Conservation (phyloP, 768 basidiomycete species). For the Cystobasidiopsis lactophilus region DNA sequence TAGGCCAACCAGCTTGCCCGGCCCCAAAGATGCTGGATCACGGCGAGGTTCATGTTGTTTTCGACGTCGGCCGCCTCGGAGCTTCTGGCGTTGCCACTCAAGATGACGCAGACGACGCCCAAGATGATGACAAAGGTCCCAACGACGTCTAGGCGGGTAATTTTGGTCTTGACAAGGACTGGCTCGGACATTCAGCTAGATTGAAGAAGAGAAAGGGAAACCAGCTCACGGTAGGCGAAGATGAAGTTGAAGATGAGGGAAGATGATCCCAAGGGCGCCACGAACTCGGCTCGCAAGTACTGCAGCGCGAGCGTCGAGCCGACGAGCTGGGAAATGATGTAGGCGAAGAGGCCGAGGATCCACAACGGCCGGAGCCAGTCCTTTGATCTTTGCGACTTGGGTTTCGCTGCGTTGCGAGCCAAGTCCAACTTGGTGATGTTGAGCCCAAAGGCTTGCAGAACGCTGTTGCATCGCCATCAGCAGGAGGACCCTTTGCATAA, state of each 20-base stretch:
- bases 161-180: slow-evolving; percentile 18
- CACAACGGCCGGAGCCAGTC: slow-evolving; percentile 72
- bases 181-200: too few species aligned
- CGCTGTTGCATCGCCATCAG: too few species aligned
- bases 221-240: slow-evolving; percentile 60
- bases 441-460: slow-evolving; percentile 36
- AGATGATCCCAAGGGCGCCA: slow-evolving; percentile 81
- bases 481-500: too few species aligned
- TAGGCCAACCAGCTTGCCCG: slow-evolving; percentile 74
- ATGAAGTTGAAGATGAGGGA: slow-evolving; percentile 91
- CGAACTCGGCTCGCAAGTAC: slow-evolving; percentile 57
- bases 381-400: slow-evolving; percentile 45
- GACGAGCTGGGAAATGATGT: slow-evolving; percentile 71
- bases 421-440: slow-evolving; percentile 89
- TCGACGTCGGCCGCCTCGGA: slow-evolving; percentile 53
- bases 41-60: slow-evolving; percentile 41
- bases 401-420: slow-evolving; percentile 51
- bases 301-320: slow-evolving; percentile 68
- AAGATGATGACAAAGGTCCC: slow-evolving; percentile 62
- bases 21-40: slow-evolving; percentile 64
- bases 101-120: slow-evolving; percentile 44
- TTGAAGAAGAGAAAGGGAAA: slow-evolving; percentile 30
- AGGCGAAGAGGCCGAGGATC: slow-evolving; percentile 36
- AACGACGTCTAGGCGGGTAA: slow-evolving; percentile 65
- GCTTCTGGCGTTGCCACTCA: slow-evolving; percentile 31